Evolutionary conservation across 768 basidiomycete species (phyloP).

Genomic region (Jaapia argillacea): DNA sequence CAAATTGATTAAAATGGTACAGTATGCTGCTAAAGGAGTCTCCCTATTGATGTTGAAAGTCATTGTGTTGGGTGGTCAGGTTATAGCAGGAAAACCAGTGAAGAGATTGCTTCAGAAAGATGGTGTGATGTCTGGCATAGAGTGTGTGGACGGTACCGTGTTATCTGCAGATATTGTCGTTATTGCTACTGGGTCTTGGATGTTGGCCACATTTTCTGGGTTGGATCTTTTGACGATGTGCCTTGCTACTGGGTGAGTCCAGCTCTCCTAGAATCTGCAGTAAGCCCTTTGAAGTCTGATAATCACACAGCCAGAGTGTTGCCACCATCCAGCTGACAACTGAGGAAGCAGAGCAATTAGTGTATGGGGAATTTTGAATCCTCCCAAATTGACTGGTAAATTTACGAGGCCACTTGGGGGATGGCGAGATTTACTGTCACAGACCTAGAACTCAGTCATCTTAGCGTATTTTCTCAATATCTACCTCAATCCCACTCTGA

Average conservation of each 20-base stretch:
- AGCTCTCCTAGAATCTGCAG: background rate
- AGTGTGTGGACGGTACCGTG: conserved; percentile 44
- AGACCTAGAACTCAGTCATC: no score
- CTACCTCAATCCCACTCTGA: no score
- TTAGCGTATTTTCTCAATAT: no score
- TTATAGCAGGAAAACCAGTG: conserved; percentile 51
- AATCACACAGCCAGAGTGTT: conserved; percentile 55
- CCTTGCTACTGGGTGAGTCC: conserved; percentile 73
- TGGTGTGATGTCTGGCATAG: conserved; percentile 46
- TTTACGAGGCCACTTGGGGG: no score
- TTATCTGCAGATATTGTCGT: conserved; percentile 54
- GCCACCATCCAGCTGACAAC: conserved; percentile 65
- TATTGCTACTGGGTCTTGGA: conserved; percentile 79
- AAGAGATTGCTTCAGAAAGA: conserved; percentile 31
- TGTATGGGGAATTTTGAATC: no score
- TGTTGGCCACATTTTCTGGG: conserved; percentile 64
- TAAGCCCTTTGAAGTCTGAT: background rate
- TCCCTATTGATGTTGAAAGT: conserved; percentile 45
- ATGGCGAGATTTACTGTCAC: no score
- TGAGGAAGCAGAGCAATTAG: conserved; percentile 59
- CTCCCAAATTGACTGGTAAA: no score
- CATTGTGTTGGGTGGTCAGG: conserved; percentile 42
- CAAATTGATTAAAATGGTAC: no score
- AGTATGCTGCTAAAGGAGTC: conserved; percentile 64
- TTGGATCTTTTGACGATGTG: conserved; percentile 39